Conservation (phyloP, 179 eudicot species). For the Spergularia azorica region DNA sequence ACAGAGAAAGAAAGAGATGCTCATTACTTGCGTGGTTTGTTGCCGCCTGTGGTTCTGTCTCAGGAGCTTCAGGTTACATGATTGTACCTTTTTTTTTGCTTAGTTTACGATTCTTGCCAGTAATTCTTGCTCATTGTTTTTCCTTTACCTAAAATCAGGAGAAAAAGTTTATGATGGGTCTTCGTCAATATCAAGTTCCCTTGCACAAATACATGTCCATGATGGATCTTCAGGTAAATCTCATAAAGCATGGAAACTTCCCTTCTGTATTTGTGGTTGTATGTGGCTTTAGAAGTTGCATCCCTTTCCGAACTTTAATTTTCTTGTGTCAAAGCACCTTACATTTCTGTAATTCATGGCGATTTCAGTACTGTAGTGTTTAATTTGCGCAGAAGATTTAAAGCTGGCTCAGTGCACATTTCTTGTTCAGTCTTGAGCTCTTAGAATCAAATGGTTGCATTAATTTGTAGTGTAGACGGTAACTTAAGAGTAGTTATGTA, state of each 20-base stretch:
- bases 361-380: too few species aligned
- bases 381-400: neutral
- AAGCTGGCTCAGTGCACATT: too few species aligned
- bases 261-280: neutral
- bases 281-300: neutral
- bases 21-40: conserved; percentile 50
- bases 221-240: conserved; percentile 69
- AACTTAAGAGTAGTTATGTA: too few species aligned
- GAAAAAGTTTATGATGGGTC: conserved; percentile 37
- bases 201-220: conserved; percentile 50
- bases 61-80: conserved; percentile 47
- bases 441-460: too few species aligned
- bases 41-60: conserved; percentile 41
- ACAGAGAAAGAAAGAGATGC: conserved; percentile 50
- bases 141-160: conserved; percentile 47
- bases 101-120: neutral
- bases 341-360: neutral
- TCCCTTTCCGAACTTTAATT: neutral
- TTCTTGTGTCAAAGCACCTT: neutral
- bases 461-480: too few species aligned
- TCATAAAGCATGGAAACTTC: neutral
- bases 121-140: conserved; percentile 8
- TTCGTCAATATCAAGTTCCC: conserved; percentile 48
- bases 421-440: too few species aligned
- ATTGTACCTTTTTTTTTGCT: neutral